Percentiles rank a stretch among this genome's conserved stretches.
Conservation (phyloP, 257 asterid genomes). For the Primulina eburnea region DNA sequence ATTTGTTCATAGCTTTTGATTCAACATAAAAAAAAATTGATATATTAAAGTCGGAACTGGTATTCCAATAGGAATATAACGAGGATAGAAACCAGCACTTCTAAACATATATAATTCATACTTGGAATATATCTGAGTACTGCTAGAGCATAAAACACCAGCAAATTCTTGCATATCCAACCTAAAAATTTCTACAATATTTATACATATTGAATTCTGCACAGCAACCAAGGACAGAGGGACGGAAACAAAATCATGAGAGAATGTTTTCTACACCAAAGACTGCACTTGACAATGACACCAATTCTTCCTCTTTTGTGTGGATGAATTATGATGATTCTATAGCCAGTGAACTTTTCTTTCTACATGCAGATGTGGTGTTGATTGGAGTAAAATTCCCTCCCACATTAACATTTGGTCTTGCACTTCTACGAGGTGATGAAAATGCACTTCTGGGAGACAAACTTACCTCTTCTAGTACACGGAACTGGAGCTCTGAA, state of each 20-base stretch:
- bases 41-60: too few species aligned
- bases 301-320: neutral
- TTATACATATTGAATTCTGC: neutral
- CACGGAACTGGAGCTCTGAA: constrained; percentile 66
- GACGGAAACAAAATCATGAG: constrained; percentile 2
- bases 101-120: neutral
- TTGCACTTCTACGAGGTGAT: constrained; percentile 37
- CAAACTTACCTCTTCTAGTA: constrained; percentile 61
- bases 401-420: neutral
- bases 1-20: too few species aligned
- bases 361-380: constrained; percentile 14
- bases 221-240: constrained; percentile 6
- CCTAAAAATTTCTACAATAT: neutral
- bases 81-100: neutral
- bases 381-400: constrained; percentile 20
- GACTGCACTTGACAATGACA: neutral
- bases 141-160: neutral
- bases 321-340: neutral
- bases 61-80: too few species aligned
- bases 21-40: too few species aligned
- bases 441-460: constrained; percentile 51
- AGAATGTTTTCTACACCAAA: neutral
- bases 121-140: neutral
- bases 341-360: constrained; percentile 33
- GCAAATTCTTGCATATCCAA: neutral